These are phyloP conservation scores for Begonia masoniana DNA, from an alignment of 306 rosid species.

Conservation along the genomic window DNA sequence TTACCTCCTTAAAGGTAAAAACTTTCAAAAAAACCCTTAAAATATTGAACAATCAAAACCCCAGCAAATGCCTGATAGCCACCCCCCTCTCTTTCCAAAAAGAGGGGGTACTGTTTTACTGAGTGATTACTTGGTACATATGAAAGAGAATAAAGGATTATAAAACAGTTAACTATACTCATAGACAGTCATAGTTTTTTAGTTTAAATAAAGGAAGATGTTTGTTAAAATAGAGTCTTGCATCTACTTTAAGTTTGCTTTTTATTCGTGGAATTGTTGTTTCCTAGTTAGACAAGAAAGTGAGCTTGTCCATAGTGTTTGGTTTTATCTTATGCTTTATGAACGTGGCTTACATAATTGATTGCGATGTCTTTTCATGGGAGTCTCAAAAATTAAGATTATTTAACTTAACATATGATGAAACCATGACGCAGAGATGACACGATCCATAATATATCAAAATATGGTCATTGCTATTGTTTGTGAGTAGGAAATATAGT, in stretches of 20 bases:
- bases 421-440: conserved; percentile 28
- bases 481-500: too few species aligned
- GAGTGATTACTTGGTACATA: conserved; percentile 22
- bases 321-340: conserved; percentile 21
- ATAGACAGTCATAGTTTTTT: too few species aligned
- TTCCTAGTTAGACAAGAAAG: conserved; percentile 6
- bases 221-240: background rate
- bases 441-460: background rate
- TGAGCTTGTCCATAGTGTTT: conserved; percentile 14
- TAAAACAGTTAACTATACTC: background rate
- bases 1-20: too few species aligned
- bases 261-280: conserved; percentile 1
- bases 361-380: conserved; percentile 20
- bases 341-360: conserved; percentile 31
- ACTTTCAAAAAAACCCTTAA: too few species aligned
- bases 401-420: conserved; percentile 15
- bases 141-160: conserved; percentile 15
- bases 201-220: background rate
- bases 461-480: background rate
- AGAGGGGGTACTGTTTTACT: conserved; percentile 11
- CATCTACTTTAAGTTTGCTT: conserved; percentile 20
- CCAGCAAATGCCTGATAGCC: too few species aligned
- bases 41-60: too few species aligned
- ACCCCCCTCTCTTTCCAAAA: conserved; percentile 13
- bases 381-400: conserved; percentile 6